Evolutionary conservation across 371 early-diverging fungal species (phyloP).

Genomic region (Blastocladiella emersonii): DNA sequence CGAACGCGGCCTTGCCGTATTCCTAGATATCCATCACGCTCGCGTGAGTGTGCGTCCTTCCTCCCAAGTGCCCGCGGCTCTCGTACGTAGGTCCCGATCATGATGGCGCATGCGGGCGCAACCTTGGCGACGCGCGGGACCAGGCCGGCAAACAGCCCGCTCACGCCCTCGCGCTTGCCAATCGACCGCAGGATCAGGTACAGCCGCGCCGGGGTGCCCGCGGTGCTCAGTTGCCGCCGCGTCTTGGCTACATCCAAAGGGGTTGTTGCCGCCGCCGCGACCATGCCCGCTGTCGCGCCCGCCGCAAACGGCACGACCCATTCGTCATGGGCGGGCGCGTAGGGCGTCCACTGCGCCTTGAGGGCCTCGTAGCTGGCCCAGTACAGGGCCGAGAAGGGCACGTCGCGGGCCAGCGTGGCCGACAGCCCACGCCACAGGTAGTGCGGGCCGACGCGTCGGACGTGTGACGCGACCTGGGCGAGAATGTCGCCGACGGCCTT

Average conservation of each 20-base stretch:
- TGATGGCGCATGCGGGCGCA: slow-evolving; percentile 89
- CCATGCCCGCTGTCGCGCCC: slow-evolving; percentile 61
- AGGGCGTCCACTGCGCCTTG: slow-evolving; percentile 14
- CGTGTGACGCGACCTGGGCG: neutral
- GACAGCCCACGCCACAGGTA: slow-evolving; percentile 78
- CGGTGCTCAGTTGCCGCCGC: slow-evolving; percentile 47
- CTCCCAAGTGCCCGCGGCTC: too few species aligned
- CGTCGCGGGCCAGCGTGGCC: slow-evolving; percentile 88
- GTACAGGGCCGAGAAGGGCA: slow-evolving; percentile 82
- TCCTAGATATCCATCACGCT: too few species aligned
- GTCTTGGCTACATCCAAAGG: slow-evolving; percentile 96
- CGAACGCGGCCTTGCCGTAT: too few species aligned
- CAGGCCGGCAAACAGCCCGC: slow-evolving; percentile 55
- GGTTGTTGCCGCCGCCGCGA: slow-evolving; percentile 77
- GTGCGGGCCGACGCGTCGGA: slow-evolving; percentile 24
- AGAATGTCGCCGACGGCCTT: slow-evolving; percentile 21
- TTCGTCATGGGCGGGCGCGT: slow-evolving; percentile 10
- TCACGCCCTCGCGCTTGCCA: slow-evolving; percentile 49
- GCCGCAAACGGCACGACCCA: slow-evolving; percentile 44
- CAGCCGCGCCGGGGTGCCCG: neutral
- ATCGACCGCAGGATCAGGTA: slow-evolving; percentile 36
- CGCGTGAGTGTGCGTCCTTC: too few species aligned
- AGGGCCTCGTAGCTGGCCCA: slow-evolving; percentile 80
- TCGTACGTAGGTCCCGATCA: slow-evolving; percentile 68
- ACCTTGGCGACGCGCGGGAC: slow-evolving; percentile 74